Evolutionary conservation across 1,284 basidiomycete genomes (phyloP).

Genomic region (Ustilago lituana): DNA sequence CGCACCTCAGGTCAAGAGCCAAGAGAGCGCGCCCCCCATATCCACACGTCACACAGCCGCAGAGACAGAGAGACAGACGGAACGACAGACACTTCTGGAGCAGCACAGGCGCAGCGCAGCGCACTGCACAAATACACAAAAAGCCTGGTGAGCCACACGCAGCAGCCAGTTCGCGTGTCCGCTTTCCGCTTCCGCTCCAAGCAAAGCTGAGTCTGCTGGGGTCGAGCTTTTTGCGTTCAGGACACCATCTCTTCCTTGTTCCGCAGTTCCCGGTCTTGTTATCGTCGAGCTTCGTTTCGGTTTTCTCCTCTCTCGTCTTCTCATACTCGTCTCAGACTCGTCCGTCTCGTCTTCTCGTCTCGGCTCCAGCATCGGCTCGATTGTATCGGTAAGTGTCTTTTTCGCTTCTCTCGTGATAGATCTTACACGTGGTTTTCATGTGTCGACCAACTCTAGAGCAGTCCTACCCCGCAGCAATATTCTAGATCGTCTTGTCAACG

Average conservation of each 20-base stretch:
- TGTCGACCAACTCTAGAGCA: too few relatives aligned
- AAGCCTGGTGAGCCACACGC: background rate
- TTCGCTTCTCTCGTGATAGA: background rate
- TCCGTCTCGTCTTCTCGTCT: slow-evolving; percentile 50
- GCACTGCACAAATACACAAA: too few relatives aligned
- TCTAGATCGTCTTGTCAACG: too few relatives aligned
- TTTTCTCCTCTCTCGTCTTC: slow-evolving; percentile 30
- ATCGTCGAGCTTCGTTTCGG: slow-evolving; percentile 50
- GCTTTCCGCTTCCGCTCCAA: too few relatives aligned
- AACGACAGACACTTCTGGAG: too few relatives aligned
- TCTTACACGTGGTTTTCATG: background rate
- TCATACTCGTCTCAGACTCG: slow-evolving; percentile 34
- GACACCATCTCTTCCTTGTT: slow-evolving; percentile 31
- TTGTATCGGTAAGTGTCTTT: slow-evolving; percentile 52
- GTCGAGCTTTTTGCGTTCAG: too few relatives aligned
- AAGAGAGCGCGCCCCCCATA: too few relatives aligned
- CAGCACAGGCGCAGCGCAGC: too few relatives aligned
- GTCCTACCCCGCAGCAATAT: too few relatives aligned
- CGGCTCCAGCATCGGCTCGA: slow-evolving; percentile 47
- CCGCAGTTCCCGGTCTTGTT: slow-evolving; percentile 47
- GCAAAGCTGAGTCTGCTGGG: slow-evolving; percentile 18
- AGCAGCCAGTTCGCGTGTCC: slow-evolving; percentile 12
- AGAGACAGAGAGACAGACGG: too few relatives aligned
- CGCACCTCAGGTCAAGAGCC: too few relatives aligned
- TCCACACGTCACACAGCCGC: too few relatives aligned